Percentiles rank a stretch among this genome's conserved stretches.
Conservation (phyloP, 345 rosid genomes). For the Combretum micranthum region DNA sequence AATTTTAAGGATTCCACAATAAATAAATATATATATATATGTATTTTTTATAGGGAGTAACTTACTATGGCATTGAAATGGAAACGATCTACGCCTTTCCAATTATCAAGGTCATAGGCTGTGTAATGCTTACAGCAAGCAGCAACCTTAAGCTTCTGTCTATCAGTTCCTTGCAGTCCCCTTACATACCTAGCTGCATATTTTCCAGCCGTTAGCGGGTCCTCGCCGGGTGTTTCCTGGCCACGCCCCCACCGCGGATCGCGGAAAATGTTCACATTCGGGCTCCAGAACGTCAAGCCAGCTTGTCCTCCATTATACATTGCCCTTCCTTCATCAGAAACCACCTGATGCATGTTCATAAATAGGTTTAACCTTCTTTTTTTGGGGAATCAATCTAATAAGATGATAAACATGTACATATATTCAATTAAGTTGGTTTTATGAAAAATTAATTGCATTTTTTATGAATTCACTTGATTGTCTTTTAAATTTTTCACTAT, state of each 20-base stretch:
- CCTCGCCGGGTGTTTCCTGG: constrained; percentile 96
- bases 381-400: background rate
- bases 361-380: background rate
- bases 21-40: background rate
- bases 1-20: background rate
- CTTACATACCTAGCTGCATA: constrained; percentile 72
- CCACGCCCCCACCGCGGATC: constrained; percentile 94
- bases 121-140: constrained; percentile 98
- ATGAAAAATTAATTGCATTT: background rate
- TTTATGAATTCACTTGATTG: no score
- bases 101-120: constrained; percentile 92
- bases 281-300: constrained; percentile 76
- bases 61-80: constrained; percentile 84
- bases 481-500: no score
- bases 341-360: constrained; percentile 29
- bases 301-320: constrained; percentile 72
- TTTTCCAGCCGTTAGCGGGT: constrained; percentile 62
- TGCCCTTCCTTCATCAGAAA: constrained; percentile 75
- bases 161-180: constrained; percentile 60
- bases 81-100: constrained; percentile 84
- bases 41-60: background rate
- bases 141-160: constrained; percentile 75
- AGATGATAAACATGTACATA: background rate
- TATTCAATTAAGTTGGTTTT: background rate
- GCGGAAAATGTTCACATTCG: constrained; percentile 69